Conservation (phyloP, 1,284 basidiomycete genomes). For the Melampsora abietis-canadensis region DNA sequence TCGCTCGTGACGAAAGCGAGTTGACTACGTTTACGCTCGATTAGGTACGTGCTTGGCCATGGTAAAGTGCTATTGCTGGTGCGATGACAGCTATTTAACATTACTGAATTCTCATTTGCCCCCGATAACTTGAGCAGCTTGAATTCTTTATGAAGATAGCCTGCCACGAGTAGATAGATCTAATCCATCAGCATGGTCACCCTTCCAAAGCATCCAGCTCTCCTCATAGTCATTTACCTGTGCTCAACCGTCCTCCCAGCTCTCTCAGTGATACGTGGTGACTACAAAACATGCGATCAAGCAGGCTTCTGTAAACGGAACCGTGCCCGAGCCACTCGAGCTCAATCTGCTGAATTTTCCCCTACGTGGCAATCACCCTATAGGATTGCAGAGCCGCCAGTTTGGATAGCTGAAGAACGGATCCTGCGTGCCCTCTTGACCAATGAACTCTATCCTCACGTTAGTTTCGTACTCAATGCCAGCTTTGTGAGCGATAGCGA, state of each 20-base stretch:
- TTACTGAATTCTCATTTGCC: too few species aligned
- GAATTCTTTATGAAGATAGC: too few species aligned
- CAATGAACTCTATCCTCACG: constrained; percentile 74
- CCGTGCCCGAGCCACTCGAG: constrained; percentile 65
- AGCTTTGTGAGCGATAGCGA: constrained; percentile 67
- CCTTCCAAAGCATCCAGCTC: too few species aligned
- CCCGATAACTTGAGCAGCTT: too few species aligned
- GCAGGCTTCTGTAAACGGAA: constrained; percentile 85
- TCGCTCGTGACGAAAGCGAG: too few species aligned
- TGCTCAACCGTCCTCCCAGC: neutral
- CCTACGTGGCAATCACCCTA: constrained; percentile 80
- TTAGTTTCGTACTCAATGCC: constrained; percentile 74
- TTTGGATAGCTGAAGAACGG: constrained; percentile 57
- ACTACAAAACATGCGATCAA: constrained; percentile 88
- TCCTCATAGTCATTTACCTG: too few species aligned
- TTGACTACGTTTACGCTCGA: too few species aligned
- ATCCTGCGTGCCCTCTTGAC: constrained; percentile 65
- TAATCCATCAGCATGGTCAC: too few species aligned
- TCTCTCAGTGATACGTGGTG: constrained; percentile 60
- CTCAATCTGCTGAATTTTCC: constrained; percentile 28
- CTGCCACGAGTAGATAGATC: too few species aligned
- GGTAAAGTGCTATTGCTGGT: too few species aligned
- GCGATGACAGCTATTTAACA: too few species aligned
- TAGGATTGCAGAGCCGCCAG: constrained; percentile 56
- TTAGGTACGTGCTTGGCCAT: too few species aligned